Base-by-base conservation (phyloP, 768 basidiomycete genomes). In the Hericium coralloides region DNA sequence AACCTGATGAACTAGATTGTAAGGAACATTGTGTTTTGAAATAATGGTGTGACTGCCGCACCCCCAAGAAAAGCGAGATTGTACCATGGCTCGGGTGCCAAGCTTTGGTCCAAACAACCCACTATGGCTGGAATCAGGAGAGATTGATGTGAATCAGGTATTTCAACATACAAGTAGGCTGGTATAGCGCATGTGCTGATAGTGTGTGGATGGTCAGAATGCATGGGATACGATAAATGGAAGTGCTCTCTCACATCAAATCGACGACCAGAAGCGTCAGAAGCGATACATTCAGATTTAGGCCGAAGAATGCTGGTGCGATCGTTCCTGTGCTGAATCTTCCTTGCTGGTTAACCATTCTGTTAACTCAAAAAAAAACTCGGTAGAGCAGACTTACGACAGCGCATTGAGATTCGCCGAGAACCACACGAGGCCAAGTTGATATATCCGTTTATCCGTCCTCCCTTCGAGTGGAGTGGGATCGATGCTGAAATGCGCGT, bases 381-480 rank as follows among this genome's bases (percentile, higher is more conserved):
- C 17, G 37, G 18, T 43, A 12, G 39, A 9, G 43, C n/a, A 12
- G 43, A 66, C 75, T 25, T 26, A 85, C 69, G 75, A 76, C 17
- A 85, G 71, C 25, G 87, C 78, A 62, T 86, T 86, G 67, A 85
- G 77, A 64, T 85, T 86, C 55, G 80, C 76, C 8, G 85, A 81
- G 63, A 87, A 83, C 86, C 85, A 87, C 4, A 87, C 73, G 63
- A 84, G 83, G 72, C 87, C 87, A 62, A 85, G 68, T 58, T 87
- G 83, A 63, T 79, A 80, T 52, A 80, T 76, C 49, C 79, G 77
- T n/a, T 71, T 77, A 62, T 87, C 85, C 9, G 64, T 74, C 49
- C 84, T 77, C 45, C 79, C 70, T 25, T 77, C 76, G 2, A 67
- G 61, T 0, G 77, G 66, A 1, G 81, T 77, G 3, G 85, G 85